Evolutionary conservation across 495 filamentous ascomycete species (phyloP), one percentile per base, ranked within the genome.

Genomic region (Aspergillus affinis): DNA sequence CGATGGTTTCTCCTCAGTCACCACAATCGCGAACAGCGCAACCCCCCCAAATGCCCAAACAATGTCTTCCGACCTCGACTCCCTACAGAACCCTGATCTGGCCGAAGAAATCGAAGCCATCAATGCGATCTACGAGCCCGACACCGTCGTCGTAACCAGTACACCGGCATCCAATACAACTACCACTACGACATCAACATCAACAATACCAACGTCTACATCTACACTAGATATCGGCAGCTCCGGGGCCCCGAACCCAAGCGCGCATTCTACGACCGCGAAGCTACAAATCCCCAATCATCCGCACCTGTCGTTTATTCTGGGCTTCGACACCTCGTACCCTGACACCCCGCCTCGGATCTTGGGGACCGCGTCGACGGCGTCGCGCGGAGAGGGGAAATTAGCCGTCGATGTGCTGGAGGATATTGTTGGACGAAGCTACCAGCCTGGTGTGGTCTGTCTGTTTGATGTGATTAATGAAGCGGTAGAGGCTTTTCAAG

Each of bases 51-150:
- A 44, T 51, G 17, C 27, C 12, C 18, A 5, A 5, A 61, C 55
- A 20, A 66, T 63, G 61, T 55, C 62, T 26, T 29, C 48, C 36
- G 49, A 48, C 41, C 65, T 71, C 46, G 66, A 71, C 20, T 21
- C 60, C 46, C 55, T 75, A 9, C 51, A 58, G 78, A 92, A 79
- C 36, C 61, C 62, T 53, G 90, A 93, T 36, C 85, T 97, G 21
- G 69, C 68, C 45, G 90, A 97, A 75, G 94, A 98, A 75, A 77
- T 93, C 17, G 88, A 89, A 67, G 91, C 90, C 52, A 90, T 98
- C 61, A 96, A 94, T 71, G 90, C 93, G 20, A 98, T 98, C 63
- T 98, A 95, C 75, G 90, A 87, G 21, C 81, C 85, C 17, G 74
- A 79, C 46, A 90, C 89, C 6, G 75, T 97, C 21, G 64, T 71